These are phyloP conservation scores for Candida xyloterini DNA, from an alignment of 805 yeast genomes.

Conservation along the genomic window DNA sequence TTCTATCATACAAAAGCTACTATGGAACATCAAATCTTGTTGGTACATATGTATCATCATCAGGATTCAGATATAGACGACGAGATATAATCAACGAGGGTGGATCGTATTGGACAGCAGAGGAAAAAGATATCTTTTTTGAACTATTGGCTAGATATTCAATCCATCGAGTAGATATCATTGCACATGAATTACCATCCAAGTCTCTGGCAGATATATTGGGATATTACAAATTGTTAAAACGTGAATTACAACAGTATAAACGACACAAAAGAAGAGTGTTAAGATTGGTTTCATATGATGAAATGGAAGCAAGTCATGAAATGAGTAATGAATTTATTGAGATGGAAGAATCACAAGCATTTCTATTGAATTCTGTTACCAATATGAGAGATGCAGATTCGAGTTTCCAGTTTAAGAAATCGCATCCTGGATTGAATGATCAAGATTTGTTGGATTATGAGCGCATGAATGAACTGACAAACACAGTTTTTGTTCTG, in stretches of 20 bases:
- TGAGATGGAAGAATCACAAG: constrained; percentile 40
- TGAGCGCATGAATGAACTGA: constrained; percentile 11
- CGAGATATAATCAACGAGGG: constrained; percentile 14
- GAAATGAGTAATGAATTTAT: constrained; percentile 48
- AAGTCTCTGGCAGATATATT: constrained; percentile 45
- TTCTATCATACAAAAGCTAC: constrained; percentile 9
- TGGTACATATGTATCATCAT: constrained; percentile 19
- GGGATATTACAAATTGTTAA: constrained; percentile 42
- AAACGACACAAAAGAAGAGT: constrained; percentile 24
- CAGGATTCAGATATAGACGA: constrained; percentile 11
- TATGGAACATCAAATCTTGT: constrained; percentile 14
- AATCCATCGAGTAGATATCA: constrained; percentile 43
- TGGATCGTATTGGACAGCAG: constrained; percentile 43
- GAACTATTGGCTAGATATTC: constrained; percentile 46
- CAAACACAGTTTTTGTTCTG: constrained; percentile 12
- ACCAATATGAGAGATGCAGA: constrained; percentile 14
- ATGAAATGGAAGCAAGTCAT: constrained; percentile 48
- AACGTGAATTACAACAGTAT: constrained; percentile 25
- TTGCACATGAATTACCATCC: constrained; percentile 36
- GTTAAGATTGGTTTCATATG: constrained; percentile 33
- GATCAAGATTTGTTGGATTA: constrained; percentile 16
- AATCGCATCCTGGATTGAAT: constrained; percentile 8
- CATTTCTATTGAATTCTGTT: constrained; percentile 13
- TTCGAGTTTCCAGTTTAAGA: constrained; percentile 13
- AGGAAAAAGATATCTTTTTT: constrained; percentile 54